A percentile compares a stretch with the other conserved stretches of the same genome.
Conservation (phyloP, 2,329 filamentous ascomycete genomes). For the Hymenoscyphus albidus region DNA sequence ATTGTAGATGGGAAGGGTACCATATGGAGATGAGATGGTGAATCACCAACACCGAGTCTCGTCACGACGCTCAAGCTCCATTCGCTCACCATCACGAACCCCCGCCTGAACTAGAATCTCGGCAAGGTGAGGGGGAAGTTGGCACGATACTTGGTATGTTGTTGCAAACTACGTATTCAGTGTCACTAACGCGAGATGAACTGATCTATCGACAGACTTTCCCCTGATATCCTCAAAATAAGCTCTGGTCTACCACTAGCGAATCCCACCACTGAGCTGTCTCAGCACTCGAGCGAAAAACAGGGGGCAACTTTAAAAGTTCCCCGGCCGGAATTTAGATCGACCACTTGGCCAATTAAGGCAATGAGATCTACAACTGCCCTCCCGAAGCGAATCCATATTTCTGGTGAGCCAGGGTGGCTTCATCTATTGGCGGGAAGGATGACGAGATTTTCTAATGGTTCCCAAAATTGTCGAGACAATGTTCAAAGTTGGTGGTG, state of each 20-base stretch:
- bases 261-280: conserved; percentile 15
- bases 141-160: neutral
- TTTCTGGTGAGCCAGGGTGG: conserved; percentile 3
- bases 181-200: neutral
- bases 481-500: neutral
- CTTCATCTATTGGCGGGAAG: neutral
- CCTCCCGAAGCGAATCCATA: conserved; percentile 11
- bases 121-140: neutral
- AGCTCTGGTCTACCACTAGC: conserved; percentile 7
- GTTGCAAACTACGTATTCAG: neutral
- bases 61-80: neutral
- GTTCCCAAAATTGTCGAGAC: neutral
- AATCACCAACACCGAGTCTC: conserved; percentile 1
- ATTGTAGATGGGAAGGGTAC: neutral
- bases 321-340: conserved; percentile 13
- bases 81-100: neutral
- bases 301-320: conserved; percentile 15
- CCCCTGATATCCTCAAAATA: conserved; percentile 4
- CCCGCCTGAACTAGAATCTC: neutral
- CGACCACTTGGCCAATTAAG: conserved; percentile 16
- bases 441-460: conserved; percentile 1
- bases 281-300: conserved; percentile 21
- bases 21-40: neutral
- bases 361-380: conserved; percentile 15
- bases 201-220: conserved; percentile 1